Evolutionary conservation across 768 basidiomycete species (phyloP).

Genomic region (Lactarius evosmus): DNA sequence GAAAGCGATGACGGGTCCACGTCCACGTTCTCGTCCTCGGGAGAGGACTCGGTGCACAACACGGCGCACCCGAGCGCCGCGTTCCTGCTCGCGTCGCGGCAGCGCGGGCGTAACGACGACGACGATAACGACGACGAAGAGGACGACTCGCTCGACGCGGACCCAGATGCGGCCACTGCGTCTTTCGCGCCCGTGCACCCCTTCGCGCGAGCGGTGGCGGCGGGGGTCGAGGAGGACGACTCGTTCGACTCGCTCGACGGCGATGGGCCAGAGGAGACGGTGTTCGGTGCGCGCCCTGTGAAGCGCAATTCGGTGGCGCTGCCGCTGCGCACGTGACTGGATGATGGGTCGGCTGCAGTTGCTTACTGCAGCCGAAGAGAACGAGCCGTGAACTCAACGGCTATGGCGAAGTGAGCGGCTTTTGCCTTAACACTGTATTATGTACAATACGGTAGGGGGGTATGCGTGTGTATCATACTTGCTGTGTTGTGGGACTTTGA

Average conservation of each 20-base stretch:
- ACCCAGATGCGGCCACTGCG: constrained; percentile 38
- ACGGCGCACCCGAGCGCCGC: constrained; percentile 66
- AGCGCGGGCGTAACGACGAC: constrained; percentile 24
- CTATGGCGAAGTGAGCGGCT: neutral
- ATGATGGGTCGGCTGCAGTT: no score
- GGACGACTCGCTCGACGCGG: constrained; percentile 39
- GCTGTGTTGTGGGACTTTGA: neutral
- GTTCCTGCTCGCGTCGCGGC: constrained; percentile 58
- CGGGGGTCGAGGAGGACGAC: constrained; percentile 39
- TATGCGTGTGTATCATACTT: constrained; percentile 1
- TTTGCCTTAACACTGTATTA: neutral
- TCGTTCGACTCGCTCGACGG: constrained; percentile 45
- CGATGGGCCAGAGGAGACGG: constrained; percentile 58
- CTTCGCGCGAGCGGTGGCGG: constrained; percentile 45
- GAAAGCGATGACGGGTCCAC: constrained; percentile 37
- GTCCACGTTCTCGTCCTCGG: constrained; percentile 55
- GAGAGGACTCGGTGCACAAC: constrained; percentile 50
- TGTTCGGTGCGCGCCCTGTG: constrained; percentile 66
- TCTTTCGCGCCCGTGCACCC: constrained; percentile 57
- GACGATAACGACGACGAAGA: constrained; percentile 20
- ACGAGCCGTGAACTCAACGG: no score
- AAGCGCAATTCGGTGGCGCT: constrained; percentile 35
- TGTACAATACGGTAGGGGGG: neutral
- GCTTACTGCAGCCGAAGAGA: no score
- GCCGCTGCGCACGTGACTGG: neutral